These are phyloP conservation scores for Tetrahymena elliotti DNA, from an alignment of 73 alveolate genomes.

Conservation along the genomic window DNA sequence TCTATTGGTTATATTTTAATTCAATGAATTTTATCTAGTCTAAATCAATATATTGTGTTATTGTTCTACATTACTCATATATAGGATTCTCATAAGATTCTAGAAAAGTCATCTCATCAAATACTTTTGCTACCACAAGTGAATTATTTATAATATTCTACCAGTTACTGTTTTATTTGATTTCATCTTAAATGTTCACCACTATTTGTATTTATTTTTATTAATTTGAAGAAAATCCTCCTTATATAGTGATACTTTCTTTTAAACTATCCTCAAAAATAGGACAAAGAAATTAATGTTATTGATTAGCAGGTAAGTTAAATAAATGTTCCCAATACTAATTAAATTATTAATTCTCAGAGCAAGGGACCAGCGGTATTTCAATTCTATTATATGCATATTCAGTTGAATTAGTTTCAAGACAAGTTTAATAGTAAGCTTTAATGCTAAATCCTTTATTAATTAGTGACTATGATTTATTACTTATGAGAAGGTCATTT, in stretches of 20 bases:
- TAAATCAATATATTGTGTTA: background rate
- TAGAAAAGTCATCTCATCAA: background rate
- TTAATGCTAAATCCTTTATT: background rate
- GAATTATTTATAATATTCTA: background rate
- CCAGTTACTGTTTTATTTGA: background rate
- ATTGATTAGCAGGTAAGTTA: background rate
- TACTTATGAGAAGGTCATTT: background rate
- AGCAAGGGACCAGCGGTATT: background rate
- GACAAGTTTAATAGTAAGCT: background rate
- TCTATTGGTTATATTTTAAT: background rate
- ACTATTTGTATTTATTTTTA: background rate
- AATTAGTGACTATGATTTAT: background rate
- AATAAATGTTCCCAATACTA: background rate
- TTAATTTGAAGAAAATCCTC: background rate
- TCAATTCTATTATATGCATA: background rate
- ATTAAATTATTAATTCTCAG: background rate
- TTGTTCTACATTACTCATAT: background rate
- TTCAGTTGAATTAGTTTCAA: background rate
- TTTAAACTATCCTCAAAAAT: background rate
- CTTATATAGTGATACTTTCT: background rate
- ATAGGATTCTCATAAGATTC: background rate
- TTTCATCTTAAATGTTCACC: background rate
- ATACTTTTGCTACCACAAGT: background rate
- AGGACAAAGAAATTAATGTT: background rate
- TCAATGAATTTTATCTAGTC: background rate